Evolutionary conservation across 1,284 basidiomycete species (phyloP), one percentile per base, ranked within the genome.

Genomic region (Fistulina hepatica): DNA sequence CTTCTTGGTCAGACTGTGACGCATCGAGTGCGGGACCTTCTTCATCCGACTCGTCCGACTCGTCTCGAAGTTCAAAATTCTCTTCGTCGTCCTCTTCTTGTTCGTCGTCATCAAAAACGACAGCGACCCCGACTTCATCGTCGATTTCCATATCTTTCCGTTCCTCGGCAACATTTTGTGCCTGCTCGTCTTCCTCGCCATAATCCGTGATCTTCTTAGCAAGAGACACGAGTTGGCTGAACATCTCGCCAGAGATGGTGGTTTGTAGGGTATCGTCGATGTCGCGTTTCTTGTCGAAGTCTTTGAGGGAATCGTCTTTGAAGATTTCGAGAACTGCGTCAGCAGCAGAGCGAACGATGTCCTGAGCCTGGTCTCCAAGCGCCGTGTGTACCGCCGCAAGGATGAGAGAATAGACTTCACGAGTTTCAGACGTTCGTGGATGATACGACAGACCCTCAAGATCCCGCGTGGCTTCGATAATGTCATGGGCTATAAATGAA

Each of bases 151-250:
- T 81, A 23, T 84, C 83, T 54, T 80, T 80, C 36, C 71, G 64
- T 55, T 85, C 83, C 62, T 73, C 68, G 48, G 85, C 84, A 1
- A 81, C 79, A 52, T 83, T 81, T 1, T 62, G 73, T 59, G 73
- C 70, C 10, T 67, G 62, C 55, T 90, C 88, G 44, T 92, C 89
- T 52, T 94, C 89, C 2, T 79, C 83, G 28, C 81, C 81, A 46
- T 93, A 98, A 59, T 99, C 95, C 2, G 93, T 97, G 36, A 98
- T 82, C 69, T 97, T 97, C 66, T 97, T 97, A 38, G 81, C 76
- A 32, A 98, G 67, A 50, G 71, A 84, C 47, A 97, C 67, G 33
- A 98, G 71, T 59, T 93, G 86, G 11, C 81, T 74, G 57, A 97
- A 98, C 3, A 64, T 56, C 45, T 97, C 93, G 50, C 73, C 77